Conservation (phyloP, 495 filamentous ascomycete genomes). For the Penicillium cosmopolitanum region DNA sequence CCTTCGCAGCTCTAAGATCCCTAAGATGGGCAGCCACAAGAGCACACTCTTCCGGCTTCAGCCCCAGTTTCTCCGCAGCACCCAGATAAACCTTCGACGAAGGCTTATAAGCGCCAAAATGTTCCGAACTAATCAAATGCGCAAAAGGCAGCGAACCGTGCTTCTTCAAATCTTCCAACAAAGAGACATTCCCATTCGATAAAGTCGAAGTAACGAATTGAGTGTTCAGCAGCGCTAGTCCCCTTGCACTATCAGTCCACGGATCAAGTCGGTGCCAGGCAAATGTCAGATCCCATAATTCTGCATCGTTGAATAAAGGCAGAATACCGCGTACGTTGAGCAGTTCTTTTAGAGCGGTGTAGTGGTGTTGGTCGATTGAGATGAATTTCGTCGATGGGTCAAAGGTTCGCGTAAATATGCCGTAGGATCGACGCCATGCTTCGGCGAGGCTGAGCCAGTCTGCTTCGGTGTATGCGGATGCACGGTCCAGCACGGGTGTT, state of each 20-base stretch:
- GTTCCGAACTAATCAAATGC: constrained; percentile 63
- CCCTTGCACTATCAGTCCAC: constrained; percentile 66
- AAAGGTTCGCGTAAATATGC: constrained; percentile 56
- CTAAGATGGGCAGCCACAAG: constrained; percentile 79
- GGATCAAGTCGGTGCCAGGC: constrained; percentile 73
- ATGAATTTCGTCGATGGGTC: constrained; percentile 52
- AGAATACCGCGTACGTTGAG: constrained; percentile 57
- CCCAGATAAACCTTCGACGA: constrained; percentile 68
- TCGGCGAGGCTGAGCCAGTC: constrained; percentile 66
- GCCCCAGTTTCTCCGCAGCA: constrained; percentile 60
- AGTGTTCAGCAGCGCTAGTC: constrained; percentile 57
- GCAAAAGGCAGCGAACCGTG: constrained; percentile 63
- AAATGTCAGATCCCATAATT: constrained; percentile 58
- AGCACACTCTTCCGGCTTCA: constrained; percentile 63
- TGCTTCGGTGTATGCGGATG: constrained; percentile 51
- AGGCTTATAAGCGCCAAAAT: constrained; percentile 81
- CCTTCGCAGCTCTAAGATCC: constrained; percentile 69
- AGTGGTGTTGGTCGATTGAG: constrained; percentile 71
- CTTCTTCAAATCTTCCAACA: constrained; percentile 65
- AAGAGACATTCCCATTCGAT: constrained; percentile 71
- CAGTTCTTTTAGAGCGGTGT: constrained; percentile 59
- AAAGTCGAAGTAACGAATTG: constrained; percentile 65
- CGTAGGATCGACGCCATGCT: constrained; percentile 70
- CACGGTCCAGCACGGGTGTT: constrained; percentile 46
- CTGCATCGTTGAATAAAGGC: constrained; percentile 60